These are phyloP conservation scores for Boletellus sp. DNA, from an alignment of 768 basidiomycete species.

Conservation along the genomic window DNA sequence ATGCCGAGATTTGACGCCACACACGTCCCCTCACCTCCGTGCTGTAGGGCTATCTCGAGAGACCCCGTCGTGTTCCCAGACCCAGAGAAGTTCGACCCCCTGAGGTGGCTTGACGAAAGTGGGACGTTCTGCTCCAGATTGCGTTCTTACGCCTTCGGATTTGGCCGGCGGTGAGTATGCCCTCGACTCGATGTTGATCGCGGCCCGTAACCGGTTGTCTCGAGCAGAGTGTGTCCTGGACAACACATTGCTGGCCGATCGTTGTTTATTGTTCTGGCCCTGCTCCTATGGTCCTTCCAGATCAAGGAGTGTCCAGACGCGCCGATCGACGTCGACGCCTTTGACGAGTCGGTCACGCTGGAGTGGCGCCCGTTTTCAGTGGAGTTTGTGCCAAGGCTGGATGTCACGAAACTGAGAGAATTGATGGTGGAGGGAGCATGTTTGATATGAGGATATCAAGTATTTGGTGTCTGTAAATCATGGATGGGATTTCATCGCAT, in stretches of 20 bases:
- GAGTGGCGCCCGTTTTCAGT: slow-evolving; percentile 57
- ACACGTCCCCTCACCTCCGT: background rate
- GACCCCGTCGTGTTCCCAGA: slow-evolving; percentile 12
- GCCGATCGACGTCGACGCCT: slow-evolving; percentile 56
- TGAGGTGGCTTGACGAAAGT: slow-evolving; percentile 2
- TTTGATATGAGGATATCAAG: background rate
- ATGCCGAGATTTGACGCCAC: background rate
- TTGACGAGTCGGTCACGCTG: slow-evolving; percentile 55
- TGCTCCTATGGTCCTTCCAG: slow-evolving; percentile 58
- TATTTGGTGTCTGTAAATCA: background rate
- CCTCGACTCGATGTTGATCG: background rate
- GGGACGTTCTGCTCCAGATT: background rate
- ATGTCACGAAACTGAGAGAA: background rate
- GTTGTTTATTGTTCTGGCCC: slow-evolving; percentile 55
- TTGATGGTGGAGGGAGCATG: background rate
- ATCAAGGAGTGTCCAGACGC: slow-evolving; percentile 41
- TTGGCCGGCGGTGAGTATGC: slow-evolving; percentile 1
- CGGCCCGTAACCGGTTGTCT: background rate
- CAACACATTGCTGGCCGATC: slow-evolving; percentile 46
- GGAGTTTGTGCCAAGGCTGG: slow-evolving; percentile 44
- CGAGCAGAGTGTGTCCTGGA: slow-evolving; percentile 52
- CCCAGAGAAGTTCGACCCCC: slow-evolving; percentile 11
- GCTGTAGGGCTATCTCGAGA: slow-evolving; percentile 11
- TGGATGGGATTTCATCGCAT: background rate
- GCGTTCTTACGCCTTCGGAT: slow-evolving; percentile 1